Evolutionary conservation across 2,329 filamentous ascomycete species (phyloP).

Genomic region (Verticillium tricorpus): DNA sequence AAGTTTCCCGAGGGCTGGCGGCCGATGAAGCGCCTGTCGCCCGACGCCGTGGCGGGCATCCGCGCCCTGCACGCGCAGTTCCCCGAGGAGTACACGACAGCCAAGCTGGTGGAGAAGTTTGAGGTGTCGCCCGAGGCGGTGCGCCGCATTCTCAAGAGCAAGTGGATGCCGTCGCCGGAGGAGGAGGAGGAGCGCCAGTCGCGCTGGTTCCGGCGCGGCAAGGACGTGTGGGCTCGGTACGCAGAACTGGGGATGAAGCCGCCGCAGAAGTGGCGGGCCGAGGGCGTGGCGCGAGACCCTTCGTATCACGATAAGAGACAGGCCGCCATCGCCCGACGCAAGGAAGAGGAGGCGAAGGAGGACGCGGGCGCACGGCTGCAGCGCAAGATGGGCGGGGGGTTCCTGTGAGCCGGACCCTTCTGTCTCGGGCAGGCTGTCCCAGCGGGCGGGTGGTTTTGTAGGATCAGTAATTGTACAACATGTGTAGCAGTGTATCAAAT

Average conservation of each 20-base stretch:
- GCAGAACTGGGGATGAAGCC: constrained; percentile 59
- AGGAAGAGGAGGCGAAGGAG: constrained; percentile 23
- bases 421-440: not conserved
- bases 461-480: not conserved
- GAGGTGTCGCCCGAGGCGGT: constrained; percentile 84
- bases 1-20: constrained; percentile 83
- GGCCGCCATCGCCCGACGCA: constrained; percentile 18
- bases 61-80: constrained; percentile 74
- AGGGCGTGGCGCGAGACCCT: constrained; percentile 44
- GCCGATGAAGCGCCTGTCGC: constrained; percentile 81
- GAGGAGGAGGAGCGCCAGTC: constrained; percentile 54
- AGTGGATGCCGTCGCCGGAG: constrained; percentile 60
- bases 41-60: constrained; percentile 88
- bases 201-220: constrained; percentile 59
- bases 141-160: constrained; percentile 76
- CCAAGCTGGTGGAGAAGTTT: constrained; percentile 71
- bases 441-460: not conserved
- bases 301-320: constrained; percentile 32
- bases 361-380: constrained; percentile 15
- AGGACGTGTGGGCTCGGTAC: constrained; percentile 54
- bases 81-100: constrained; percentile 71
- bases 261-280: constrained; percentile 53
- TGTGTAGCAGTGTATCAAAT: not conserved
- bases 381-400: constrained; percentile 19
- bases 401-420: constrained; percentile 15